phyloP scores from a whole-genome alignment of 208 protist genomes.

The Trichomonas vaginalis region DNA sequence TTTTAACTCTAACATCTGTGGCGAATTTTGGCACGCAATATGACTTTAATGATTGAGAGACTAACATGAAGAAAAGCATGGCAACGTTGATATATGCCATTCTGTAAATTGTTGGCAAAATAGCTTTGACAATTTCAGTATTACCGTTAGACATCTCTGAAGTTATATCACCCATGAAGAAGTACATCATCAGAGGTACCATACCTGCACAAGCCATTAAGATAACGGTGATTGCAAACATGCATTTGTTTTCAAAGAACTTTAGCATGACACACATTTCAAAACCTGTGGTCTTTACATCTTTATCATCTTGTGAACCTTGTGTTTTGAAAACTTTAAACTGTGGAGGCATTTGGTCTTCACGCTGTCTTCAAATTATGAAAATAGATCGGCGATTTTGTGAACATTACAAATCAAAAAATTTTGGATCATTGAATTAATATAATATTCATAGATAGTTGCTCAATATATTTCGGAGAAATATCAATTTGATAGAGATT shows the following conservation, averaged over 20 bases:
- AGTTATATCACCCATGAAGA: background rate
- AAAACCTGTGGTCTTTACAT: background rate
- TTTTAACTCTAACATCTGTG: background rate
- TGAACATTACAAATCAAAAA: background rate
- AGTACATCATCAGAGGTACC: background rate
- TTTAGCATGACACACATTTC: background rate
- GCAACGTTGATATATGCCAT: background rate
- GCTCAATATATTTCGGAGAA: no score
- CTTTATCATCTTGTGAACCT: background rate
- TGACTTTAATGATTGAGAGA: background rate
- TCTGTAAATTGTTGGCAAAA: background rate
- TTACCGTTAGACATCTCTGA: background rate
- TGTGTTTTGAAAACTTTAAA: background rate
- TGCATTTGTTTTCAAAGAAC: background rate
- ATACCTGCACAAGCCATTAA: background rate
- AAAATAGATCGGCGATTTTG: background rate
- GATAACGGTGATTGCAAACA: background rate
- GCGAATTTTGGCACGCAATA: background rate
- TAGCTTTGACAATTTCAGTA: background rate
- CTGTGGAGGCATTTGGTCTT: background rate
- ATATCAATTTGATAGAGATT: no score
- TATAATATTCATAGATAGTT: no score
- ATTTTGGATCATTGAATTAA: no score
- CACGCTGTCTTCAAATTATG: background rate
- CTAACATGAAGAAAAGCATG: background rate